Base-by-base conservation (phyloP, 1,284 basidiomycete species). In the Singerocomus inundabilis region DNA sequence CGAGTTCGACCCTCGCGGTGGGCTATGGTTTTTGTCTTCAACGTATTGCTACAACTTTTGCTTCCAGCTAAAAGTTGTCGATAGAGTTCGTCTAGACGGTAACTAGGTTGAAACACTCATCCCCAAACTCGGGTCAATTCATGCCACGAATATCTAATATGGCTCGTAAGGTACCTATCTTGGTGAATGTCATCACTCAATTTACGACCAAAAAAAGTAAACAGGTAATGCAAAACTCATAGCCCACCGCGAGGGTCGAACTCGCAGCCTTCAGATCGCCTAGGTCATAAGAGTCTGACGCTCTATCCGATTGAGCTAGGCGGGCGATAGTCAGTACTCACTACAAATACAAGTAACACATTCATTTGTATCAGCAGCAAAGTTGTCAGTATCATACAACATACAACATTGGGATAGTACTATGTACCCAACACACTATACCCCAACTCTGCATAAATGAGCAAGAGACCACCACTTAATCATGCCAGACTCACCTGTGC, bases 241-340 rank as follows among this genome's bases (percentile, higher is more conserved):
- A 88, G 85, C 84, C 85, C 85, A 88, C 85, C 85, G 85, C 84
- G 85, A 88, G 86, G 85, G 85, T 89, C 86, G 85, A 89, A 89
- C 85, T 87, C 84, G 84, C 86, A 89, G 84, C 85, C 85, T 88
- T 88, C 86, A 85, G 83, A 85, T 84, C 57, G 59, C 66, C 63
- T 62, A 63, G 62, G 53, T 39, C 21, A 21, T 71, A 68, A 71
- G 70, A 86, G 85, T 85, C 84, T 85, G 85, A 86, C 81, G 84
- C 84, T 87, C 85, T 88, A 84, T 82, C 83, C 84, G 81, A 88
- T 85, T 86, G 84, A 87, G 84, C 84, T 85, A 85, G 82, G 82
- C 83, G 79, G 83, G 82, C 82, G n/a, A 30, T 38, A 2, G 1
- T 21, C 21, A 21, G 21, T 21, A 21, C 4, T 21, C 21, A 21